These are phyloP conservation scores for Centaurea solstitialis DNA, from an alignment of 129 eudicot genomes.

Conservation along the genomic window DNA sequence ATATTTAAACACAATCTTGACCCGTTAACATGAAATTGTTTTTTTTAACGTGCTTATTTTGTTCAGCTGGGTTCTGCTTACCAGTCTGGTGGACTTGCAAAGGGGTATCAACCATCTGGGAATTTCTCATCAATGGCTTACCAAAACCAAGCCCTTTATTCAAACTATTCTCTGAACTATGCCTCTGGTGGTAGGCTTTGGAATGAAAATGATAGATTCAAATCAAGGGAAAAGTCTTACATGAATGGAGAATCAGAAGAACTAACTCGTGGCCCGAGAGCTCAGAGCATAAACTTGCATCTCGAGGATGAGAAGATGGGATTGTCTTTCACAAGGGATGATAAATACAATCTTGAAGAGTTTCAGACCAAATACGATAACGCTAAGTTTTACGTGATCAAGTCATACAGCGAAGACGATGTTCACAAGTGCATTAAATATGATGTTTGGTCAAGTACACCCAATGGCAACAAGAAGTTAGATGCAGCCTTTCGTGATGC, in stretches of 20 bases:
- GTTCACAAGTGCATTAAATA: conserved; percentile 83
- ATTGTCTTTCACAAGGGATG: conserved; percentile 36
- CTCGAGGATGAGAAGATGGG: conserved; percentile 43
- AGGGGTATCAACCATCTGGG: conserved; percentile 45
- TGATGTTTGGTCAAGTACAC: conserved; percentile 97
- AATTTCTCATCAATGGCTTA: conserved; percentile 43
- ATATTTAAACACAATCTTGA: background rate
- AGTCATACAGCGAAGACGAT: conserved; percentile 93
- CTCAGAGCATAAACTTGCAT: conserved; percentile 28
- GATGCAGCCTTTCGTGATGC: conserved; percentile 68
- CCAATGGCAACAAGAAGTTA: conserved; percentile 82
- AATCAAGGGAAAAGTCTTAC: conserved; percentile 46
- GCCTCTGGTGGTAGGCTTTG: conserved; percentile 51
- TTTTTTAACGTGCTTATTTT: background rate
- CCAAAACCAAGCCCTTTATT: conserved; percentile 49
- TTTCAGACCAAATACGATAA: conserved; percentile 55
- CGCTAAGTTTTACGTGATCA: conserved; percentile 80
- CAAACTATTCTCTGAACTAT: conserved; percentile 47
- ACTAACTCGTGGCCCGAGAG: conserved; percentile 83
- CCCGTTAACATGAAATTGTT: background rate
- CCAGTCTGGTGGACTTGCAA: conserved; percentile 40
- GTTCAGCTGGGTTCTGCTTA: conserved; percentile 59
- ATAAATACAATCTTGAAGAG: conserved; percentile 56
- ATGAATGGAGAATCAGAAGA: conserved; percentile 61
- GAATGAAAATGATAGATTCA: conserved; percentile 53